Conservation (phyloP, 495 filamentous ascomycete species). For the Penicillium paxilli region DNA sequence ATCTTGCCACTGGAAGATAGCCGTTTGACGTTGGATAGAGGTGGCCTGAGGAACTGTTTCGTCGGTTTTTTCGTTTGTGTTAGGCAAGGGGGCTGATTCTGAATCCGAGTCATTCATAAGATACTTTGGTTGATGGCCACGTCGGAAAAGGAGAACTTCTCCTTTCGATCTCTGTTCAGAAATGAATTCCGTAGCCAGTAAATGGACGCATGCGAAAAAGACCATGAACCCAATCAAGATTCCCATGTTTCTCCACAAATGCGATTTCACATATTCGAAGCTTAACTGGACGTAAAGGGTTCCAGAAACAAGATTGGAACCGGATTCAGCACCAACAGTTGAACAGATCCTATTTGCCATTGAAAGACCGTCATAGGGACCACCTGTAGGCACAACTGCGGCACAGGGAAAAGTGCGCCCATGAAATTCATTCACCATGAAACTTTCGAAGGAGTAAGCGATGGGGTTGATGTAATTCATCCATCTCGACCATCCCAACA, state of each 20-base stretch:
- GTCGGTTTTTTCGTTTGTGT: background rate
- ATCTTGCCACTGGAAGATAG: conserved; percentile 74
- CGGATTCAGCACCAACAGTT: background rate
- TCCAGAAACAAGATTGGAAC: background rate
- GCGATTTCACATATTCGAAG: background rate
- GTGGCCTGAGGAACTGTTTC: conserved; percentile 45
- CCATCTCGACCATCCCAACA: conserved; percentile 51
- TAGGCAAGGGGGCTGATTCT: conserved; percentile 56
- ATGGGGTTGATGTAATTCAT: conserved; percentile 46
- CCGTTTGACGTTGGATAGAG: conserved; percentile 48
- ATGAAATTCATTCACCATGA: conserved; percentile 60
- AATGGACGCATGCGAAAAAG: conserved; percentile 48
- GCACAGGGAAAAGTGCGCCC: conserved; percentile 47
- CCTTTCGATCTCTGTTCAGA: conserved; percentile 32
- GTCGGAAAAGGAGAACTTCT: conserved; percentile 43
- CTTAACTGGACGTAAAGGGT: background rate
- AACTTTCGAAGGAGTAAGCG: conserved; percentile 42
- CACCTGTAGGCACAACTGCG: conserved; percentile 46
- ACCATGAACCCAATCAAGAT: conserved; percentile 58
- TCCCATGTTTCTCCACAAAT: conserved; percentile 49
- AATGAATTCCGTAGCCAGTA: conserved; percentile 35
- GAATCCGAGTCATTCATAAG: conserved; percentile 39
- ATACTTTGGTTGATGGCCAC: conserved; percentile 28
- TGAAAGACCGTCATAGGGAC: conserved; percentile 4
- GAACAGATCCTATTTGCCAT: background rate